These are phyloP conservation scores for Hanseniaspora gamundiae DNA, from an alignment of 1,139 yeast genomes.

Conservation along the genomic window DNA sequence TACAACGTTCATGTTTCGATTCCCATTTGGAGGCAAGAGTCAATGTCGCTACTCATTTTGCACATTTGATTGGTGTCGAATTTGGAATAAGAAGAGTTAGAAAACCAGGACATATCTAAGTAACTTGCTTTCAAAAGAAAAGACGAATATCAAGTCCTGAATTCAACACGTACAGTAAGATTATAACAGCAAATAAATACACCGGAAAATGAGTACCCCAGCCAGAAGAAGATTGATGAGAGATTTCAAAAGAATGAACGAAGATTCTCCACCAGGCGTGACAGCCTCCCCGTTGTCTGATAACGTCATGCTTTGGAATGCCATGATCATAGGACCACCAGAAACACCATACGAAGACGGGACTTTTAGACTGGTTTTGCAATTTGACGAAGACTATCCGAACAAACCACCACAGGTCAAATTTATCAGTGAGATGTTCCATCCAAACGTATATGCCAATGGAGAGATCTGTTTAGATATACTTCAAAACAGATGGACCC, in stretches of 20 bases:
- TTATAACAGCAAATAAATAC: constrained; percentile 12
- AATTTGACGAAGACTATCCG: constrained; percentile 95
- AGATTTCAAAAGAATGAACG: constrained; percentile 95
- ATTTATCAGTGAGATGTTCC: constrained; percentile 90
- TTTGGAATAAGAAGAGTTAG: too few species aligned
- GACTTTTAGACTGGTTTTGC: constrained; percentile 74
- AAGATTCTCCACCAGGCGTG: constrained; percentile 96
- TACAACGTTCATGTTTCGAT: too few species aligned
- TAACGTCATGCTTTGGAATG: constrained; percentile 97
- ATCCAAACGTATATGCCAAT: constrained; percentile 90
- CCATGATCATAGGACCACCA: constrained; percentile 93
- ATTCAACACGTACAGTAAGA: too few species aligned
- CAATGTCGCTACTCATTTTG: too few species aligned
- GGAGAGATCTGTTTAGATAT: constrained; percentile 96
- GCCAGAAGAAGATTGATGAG: constrained; percentile 98
- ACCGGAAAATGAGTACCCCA: constrained; percentile 71
- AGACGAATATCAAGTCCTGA: too few species aligned
- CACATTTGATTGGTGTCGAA: too few species aligned
- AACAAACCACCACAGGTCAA: constrained; percentile 92
- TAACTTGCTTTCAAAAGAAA: too few species aligned
- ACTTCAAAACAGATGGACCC: constrained; percentile 95
- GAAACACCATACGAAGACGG: constrained; percentile 99
- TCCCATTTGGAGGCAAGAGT: too few species aligned
- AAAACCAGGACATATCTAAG: too few species aligned
- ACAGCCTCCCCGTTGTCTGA: constrained; percentile 96